Evolutionary conservation across 2,329 filamentous ascomycete genomes (phyloP).

Genomic region (Fusarium kyushuense): DNA sequence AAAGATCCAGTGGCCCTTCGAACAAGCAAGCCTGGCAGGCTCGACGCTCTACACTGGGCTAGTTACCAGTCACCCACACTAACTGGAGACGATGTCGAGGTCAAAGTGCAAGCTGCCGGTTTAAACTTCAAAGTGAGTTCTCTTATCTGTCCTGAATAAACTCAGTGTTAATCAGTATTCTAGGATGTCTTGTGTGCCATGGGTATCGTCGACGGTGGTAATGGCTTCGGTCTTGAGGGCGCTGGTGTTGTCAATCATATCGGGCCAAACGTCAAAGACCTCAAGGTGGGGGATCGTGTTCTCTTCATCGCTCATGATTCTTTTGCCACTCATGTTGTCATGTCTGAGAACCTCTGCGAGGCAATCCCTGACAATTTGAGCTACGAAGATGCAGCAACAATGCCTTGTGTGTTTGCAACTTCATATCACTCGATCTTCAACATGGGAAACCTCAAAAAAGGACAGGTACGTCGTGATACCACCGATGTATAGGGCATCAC

Average conservation of each 20-base stretch:
- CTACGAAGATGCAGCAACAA: slow-evolving; percentile 9
- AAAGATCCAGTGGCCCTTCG: slow-evolving; percentile 1
- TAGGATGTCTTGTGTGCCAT: slow-evolving; percentile 4
- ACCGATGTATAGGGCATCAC: no score
- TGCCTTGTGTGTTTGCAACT: slow-evolving; percentile 9
- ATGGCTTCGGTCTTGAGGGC: slow-evolving; percentile 8
- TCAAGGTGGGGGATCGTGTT: background rate
- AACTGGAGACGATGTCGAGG: background rate
- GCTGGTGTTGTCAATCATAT: background rate
- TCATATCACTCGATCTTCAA: slow-evolving; percentile 7
- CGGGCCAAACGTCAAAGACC: background rate
- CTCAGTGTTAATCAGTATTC: background rate
- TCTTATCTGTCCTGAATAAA: background rate
- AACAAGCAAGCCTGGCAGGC: slow-evolving; percentile 6
- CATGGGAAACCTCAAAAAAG: slow-evolving; percentile 7
- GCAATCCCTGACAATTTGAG: background rate
- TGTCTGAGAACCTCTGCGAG: slow-evolving; percentile 5
- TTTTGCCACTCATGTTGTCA: background rate
- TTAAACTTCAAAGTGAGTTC: slow-evolving; percentile 1
- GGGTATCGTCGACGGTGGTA: slow-evolving; percentile 4
- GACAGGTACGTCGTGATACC: background rate
- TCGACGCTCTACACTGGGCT: slow-evolving; percentile 7
- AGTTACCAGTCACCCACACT: background rate
- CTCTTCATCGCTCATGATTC: slow-evolving; percentile 5
- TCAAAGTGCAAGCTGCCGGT: background rate